A percentile compares a stretch with the other conserved stretches of the same genome.
Evolutionary conservation across 192 early-diverging fungal species (phyloP).

Genomic region (Gaertneriomyces sp.): DNA sequence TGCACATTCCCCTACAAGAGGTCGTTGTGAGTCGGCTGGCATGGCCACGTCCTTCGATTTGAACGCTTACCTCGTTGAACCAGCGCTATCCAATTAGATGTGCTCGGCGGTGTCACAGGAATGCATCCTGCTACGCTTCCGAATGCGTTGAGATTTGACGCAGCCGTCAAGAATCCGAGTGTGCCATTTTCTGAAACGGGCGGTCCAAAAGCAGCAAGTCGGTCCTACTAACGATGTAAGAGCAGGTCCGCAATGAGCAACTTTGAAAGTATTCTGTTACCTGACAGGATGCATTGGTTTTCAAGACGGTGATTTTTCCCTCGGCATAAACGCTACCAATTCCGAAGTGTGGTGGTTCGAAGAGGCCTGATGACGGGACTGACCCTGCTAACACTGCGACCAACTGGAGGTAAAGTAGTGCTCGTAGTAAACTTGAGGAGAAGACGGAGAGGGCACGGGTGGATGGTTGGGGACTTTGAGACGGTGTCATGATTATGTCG

Average conservation of each 20-base stretch:
- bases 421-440: neutral
- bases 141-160: slow-evolving; percentile 49
- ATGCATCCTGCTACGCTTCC: slow-evolving; percentile 48
- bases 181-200: slow-evolving; percentile 68
- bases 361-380: neutral
- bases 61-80: slow-evolving; percentile 64
- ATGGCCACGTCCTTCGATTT: neutral
- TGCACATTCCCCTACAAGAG: slow-evolving; percentile 54
- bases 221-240: slow-evolving; percentile 36
- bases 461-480: neutral
- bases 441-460: neutral
- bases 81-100: slow-evolving; percentile 69
- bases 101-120: neutral
- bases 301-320: slow-evolving; percentile 14
- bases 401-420: neutral
- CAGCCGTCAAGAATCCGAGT: slow-evolving; percentile 61
- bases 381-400: slow-evolving; percentile 1
- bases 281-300: slow-evolving; percentile 21
- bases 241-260: neutral
- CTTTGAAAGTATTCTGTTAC: neutral
- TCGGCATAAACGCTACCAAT: slow-evolving; percentile 2
- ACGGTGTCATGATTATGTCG: too few species aligned
- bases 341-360: neutral
- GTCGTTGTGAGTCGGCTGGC: neutral
- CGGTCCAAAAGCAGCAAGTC: slow-evolving; percentile 85